Conservation (phyloP, 352 stramenopile species). For the Phytophthora palmivora region DNA sequence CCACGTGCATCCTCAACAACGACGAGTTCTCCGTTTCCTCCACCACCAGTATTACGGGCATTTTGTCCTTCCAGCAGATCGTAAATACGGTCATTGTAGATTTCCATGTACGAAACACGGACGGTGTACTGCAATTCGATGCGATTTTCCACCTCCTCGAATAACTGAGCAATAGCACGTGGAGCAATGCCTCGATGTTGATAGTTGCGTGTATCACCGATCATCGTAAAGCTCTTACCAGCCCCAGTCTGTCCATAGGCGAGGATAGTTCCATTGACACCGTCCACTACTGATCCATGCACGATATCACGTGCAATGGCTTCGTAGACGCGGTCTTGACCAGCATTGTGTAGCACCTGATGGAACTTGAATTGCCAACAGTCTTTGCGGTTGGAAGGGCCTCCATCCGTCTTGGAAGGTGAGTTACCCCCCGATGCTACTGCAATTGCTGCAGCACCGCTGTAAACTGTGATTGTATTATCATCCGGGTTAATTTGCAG, state of each 20-base stretch:
- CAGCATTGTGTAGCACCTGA: slow-evolving; percentile 92
- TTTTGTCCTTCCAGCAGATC: slow-evolving; percentile 78
- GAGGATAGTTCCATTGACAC: slow-evolving; percentile 90
- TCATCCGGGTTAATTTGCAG: slow-evolving; percentile 85
- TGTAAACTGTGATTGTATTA: slow-evolving; percentile 73
- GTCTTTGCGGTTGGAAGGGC: slow-evolving; percentile 80
- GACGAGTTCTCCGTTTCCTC: slow-evolving; percentile 64
- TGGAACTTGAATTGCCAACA: slow-evolving; percentile 93
- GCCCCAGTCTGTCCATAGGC: slow-evolving; percentile 91
- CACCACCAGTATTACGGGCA: slow-evolving; percentile 12
- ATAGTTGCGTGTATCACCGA: slow-evolving; percentile 92
- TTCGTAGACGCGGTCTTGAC: slow-evolving; percentile 92
- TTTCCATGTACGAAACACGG: slow-evolving; percentile 95
- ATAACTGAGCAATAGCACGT: slow-evolving; percentile 88
- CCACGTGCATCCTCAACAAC: slow-evolving; percentile 86
- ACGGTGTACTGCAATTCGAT: slow-evolving; percentile 91
- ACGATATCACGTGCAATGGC: slow-evolving; percentile 90
- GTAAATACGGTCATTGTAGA: slow-evolving; percentile 96
- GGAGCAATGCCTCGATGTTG: slow-evolving; percentile 91
- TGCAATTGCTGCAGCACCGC: slow-evolving; percentile 15
- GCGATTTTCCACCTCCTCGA: slow-evolving; percentile 88
- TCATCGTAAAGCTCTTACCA: slow-evolving; percentile 94
- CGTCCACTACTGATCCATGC: slow-evolving; percentile 85
- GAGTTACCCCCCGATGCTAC: slow-evolving; percentile 22
- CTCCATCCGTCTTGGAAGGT: slow-evolving; percentile 35